These are phyloP conservation scores for Crithidia fasciculata DNA, from an alignment of 208 protist genomes.

Conservation along the genomic window DNA sequence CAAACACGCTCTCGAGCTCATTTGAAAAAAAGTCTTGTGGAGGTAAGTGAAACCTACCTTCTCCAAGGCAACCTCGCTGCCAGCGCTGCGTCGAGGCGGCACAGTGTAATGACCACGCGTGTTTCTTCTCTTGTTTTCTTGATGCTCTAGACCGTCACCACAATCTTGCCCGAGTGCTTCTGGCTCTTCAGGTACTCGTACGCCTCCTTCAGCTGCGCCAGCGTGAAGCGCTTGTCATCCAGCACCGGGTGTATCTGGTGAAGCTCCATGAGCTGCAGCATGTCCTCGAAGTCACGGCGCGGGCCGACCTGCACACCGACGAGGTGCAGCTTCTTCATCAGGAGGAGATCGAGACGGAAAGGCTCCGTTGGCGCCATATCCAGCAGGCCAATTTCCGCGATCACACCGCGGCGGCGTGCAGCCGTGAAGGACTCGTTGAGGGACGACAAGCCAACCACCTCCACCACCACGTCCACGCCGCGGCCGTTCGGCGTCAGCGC, in stretches of 20 bases:
- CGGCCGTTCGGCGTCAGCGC: constrained; percentile 27
- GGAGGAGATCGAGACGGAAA: constrained; percentile 13
- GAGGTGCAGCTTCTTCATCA: constrained; percentile 33
- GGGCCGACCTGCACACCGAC: constrained; percentile 30
- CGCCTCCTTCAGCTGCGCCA: constrained; percentile 25
- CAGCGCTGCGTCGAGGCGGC: too few relatives aligned
- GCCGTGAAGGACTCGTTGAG: constrained; percentile 34
- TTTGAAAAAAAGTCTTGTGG: too few relatives aligned
- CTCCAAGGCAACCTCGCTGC: too few relatives aligned
- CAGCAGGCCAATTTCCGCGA: constrained; percentile 19
- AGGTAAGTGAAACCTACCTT: too few relatives aligned
- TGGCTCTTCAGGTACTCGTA: constrained; percentile 24
- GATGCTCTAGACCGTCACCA: constrained; percentile 4
- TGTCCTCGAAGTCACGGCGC: constrained; percentile 38
- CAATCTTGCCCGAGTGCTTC: constrained; percentile 34
- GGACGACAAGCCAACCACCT: constrained; percentile 31
- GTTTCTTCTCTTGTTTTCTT: too few relatives aligned
- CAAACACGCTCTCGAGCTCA: too few relatives aligned
- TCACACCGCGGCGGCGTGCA: constrained; percentile 25
- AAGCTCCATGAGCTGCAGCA: constrained; percentile 30
- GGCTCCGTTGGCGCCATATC: not conserved
- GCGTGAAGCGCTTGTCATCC: constrained; percentile 20
- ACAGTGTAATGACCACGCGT: too few relatives aligned
- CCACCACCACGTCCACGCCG: constrained; percentile 40
- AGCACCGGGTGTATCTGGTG: constrained; percentile 29